A percentile compares a stretch with the other conserved stretches of the same genome.
These are phyloP conservation scores for Starmerella asiatica DNA, from an alignment of 805 yeast genomes.

Conservation along the genomic window DNA sequence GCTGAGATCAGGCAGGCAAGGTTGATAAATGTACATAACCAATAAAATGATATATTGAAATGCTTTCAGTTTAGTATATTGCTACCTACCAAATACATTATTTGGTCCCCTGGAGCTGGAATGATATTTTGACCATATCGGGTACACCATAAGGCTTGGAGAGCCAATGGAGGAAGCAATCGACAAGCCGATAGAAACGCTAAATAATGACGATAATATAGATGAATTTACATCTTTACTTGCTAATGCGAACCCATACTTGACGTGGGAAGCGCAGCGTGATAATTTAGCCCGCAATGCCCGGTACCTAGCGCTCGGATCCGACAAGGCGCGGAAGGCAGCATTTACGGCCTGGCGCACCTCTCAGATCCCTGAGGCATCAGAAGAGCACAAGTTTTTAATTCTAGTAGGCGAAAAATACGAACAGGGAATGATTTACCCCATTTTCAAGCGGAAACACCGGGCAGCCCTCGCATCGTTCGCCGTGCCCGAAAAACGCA, in stretches of 20 bases:
- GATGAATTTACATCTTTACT: slow-evolving; percentile 29
- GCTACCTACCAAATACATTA: too few relatives aligned
- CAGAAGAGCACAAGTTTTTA: slow-evolving; percentile 16
- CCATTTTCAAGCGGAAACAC: slow-evolving; percentile 31
- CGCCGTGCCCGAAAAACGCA: slow-evolving; percentile 27
- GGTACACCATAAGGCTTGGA: too few relatives aligned
- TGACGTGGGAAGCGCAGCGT: slow-evolving; percentile 38
- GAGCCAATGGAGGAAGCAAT: not conserved
- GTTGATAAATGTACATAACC: too few relatives aligned
- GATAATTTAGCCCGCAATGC: slow-evolving; percentile 33
- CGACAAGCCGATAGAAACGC: not conserved
- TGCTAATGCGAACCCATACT: slow-evolving; percentile 32
- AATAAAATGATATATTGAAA: too few relatives aligned
- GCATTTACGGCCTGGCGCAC: slow-evolving; percentile 37
- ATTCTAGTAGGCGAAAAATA: slow-evolving; percentile 23
- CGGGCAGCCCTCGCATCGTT: slow-evolving; percentile 23
- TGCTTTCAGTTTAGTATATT: too few relatives aligned
- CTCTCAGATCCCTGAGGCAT: slow-evolving; percentile 2
- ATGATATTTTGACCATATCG: too few relatives aligned
- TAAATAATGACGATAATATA: slow-evolving; percentile 3
- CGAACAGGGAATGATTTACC: slow-evolving; percentile 26
- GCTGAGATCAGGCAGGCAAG: too few relatives aligned
- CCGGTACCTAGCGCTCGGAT: slow-evolving; percentile 28
- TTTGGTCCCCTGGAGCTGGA: too few relatives aligned
- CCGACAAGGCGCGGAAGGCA: slow-evolving; percentile 28